Evolutionary conservation across 495 filamentous ascomycete genomes (phyloP).

Genomic region (Podospora didyma): DNA sequence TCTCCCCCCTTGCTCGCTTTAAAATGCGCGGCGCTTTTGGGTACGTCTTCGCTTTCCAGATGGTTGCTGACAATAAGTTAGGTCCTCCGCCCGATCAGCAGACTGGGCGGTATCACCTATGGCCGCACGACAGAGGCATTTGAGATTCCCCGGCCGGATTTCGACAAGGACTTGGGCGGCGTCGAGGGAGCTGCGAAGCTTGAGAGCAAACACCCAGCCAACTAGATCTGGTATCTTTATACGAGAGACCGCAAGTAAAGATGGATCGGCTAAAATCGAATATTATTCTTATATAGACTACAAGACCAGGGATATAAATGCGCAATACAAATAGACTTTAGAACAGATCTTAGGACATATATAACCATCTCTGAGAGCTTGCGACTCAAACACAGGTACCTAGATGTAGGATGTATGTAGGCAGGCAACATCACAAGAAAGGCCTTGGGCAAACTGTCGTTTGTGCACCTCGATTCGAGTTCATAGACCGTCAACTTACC

Average conservation of each 20-base stretch:
- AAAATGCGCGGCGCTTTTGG: background rate
- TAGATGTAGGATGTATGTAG: too few relatives aligned
- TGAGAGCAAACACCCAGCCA: slow-evolving; percentile 14
- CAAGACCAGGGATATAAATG: too few relatives aligned
- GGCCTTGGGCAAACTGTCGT: too few relatives aligned
- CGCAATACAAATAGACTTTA: background rate
- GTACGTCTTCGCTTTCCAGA: background rate
- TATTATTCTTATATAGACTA: too few relatives aligned
- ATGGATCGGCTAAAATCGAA: too few relatives aligned
- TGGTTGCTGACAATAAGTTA: slow-evolving; percentile 5
- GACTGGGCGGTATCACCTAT: slow-evolving; percentile 84
- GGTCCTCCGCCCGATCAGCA: slow-evolving; percentile 67
- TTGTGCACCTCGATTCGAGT: too few relatives aligned
- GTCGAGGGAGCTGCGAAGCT: slow-evolving; percentile 34
- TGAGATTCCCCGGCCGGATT: slow-evolving; percentile 77
- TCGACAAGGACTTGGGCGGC: slow-evolving; percentile 43
- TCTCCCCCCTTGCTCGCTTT: slow-evolving; percentile 6
- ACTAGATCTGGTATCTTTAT: background rate
- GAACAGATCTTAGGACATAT: slow-evolving; percentile 1
- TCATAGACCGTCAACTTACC: too few relatives aligned
- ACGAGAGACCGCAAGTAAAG: background rate
- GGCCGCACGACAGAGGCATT: slow-evolving; percentile 63
- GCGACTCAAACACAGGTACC: too few relatives aligned
- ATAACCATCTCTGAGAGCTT: too few relatives aligned
- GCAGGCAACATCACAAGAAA: too few relatives aligned